Percentiles rank a stretch among this genome's conserved stretches.
phyloP scores from a whole-genome alignment of 2,329 filamentous ascomycete genomes.

The Alternaria dauci region DNA sequence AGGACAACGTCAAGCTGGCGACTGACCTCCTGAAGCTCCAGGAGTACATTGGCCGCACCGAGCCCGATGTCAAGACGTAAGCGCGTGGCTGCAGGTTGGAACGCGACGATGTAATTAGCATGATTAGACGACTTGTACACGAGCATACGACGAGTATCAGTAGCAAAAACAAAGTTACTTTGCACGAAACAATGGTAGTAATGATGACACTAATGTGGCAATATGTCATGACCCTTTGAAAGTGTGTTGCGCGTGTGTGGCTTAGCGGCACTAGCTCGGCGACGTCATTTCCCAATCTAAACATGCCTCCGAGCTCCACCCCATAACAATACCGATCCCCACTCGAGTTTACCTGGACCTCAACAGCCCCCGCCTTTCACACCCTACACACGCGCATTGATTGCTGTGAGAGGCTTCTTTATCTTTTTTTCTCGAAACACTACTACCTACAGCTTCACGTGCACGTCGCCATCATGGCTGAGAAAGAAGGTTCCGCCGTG shows the following conservation, averaged over 20 bases:
- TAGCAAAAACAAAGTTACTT: slow-evolving; percentile 1
- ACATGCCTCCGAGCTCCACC: slow-evolving; percentile 13
- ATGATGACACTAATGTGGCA: neutral
- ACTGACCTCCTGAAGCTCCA: slow-evolving; percentile 89
- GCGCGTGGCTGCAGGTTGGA: slow-evolving; percentile 6
- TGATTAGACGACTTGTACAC: slow-evolving; percentile 3
- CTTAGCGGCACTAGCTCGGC: slow-evolving; percentile 16
- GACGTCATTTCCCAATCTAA: slow-evolving; percentile 29
- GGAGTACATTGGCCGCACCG: slow-evolving; percentile 88
- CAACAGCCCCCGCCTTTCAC: slow-evolving; percentile 10
- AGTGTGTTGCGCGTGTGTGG: slow-evolving; percentile 19
- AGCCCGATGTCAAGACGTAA: slow-evolving; percentile 97
- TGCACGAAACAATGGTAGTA: neutral
- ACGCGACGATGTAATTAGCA: slow-evolving; percentile 9
- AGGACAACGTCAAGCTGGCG: slow-evolving; percentile 86
- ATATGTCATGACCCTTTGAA: slow-evolving; percentile 11
- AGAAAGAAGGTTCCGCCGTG: slow-evolving; percentile 57
- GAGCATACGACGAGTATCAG: slow-evolving; percentile 7
- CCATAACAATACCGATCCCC: slow-evolving; percentile 21
- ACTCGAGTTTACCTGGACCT: neutral
- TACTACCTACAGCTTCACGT: no score
- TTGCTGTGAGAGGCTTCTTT: neutral
- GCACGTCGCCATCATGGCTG: slow-evolving; percentile 27
- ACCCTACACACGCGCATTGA: slow-evolving; percentile 6
- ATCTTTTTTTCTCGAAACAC: no score